Conservation (phyloP, 2,329 filamentous ascomycete species). For the Blastomyces silverae region DNA sequence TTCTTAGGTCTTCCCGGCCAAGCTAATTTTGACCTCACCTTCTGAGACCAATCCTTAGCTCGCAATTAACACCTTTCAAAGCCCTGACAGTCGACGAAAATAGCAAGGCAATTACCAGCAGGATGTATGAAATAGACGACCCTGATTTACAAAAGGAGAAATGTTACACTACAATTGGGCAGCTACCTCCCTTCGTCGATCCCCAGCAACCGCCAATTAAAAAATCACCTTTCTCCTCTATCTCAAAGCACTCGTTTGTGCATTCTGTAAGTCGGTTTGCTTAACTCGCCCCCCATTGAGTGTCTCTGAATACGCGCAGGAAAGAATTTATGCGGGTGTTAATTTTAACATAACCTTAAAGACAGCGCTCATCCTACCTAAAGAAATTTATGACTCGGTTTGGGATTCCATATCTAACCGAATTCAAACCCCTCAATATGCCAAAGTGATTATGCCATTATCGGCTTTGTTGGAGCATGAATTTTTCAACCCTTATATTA, state of each 20-base stretch:
- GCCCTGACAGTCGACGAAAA: neutral
- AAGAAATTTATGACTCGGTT: conserved; percentile 52
- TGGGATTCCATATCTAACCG: conserved; percentile 47
- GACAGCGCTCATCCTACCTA: conserved; percentile 63
- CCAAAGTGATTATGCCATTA: conserved; percentile 64
- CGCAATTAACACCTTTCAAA: neutral
- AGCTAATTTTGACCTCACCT: conserved; percentile 1
- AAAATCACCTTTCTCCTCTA: conserved; percentile 66
- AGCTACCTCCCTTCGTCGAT: conserved; percentile 62
- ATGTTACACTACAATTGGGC: conserved; percentile 66
- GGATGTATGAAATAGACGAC: conserved; percentile 43
- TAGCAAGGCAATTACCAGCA: conserved; percentile 1
- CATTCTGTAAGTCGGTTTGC: conserved; percentile 51
- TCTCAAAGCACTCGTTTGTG: conserved; percentile 59
- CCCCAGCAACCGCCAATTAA: conserved; percentile 62
- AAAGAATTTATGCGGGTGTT: neutral
- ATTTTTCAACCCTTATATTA: conserved; percentile 81
- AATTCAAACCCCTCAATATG: conserved; percentile 48
- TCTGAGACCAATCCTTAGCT: neutral
- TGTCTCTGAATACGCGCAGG: neutral
- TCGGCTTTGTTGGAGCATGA: conserved; percentile 62
- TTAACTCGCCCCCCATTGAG: neutral
- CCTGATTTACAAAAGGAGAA: conserved; percentile 45
- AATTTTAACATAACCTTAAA: conserved; percentile 18
- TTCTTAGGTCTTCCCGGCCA: neutral